These are phyloP conservation scores for Pilatotrama ljubarskyi DNA, from an alignment of 768 basidiomycete species.

Conservation along the genomic window DNA sequence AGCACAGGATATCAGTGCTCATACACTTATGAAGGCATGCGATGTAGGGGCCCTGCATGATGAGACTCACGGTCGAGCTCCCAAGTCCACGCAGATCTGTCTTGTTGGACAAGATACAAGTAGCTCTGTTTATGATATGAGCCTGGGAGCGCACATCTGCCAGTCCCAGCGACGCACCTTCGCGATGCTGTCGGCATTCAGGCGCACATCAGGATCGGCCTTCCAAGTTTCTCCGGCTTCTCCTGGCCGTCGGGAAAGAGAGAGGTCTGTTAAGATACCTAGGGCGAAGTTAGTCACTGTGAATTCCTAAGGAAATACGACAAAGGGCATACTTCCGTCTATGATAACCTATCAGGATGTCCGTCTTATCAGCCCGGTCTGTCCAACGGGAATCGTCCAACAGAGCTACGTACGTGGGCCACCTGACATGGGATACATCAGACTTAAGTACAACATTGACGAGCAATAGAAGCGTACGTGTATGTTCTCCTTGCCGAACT, in stretches of 20 bases:
- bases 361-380: too few species aligned
- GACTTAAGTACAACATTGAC: not conserved
- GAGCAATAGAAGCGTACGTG: constrained; percentile 31
- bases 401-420: constrained; percentile 53
- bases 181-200: constrained; percentile 71
- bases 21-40: too few species aligned
- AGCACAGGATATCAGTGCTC: not conserved
- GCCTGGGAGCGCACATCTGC: too few species aligned
- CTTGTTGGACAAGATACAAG: constrained; percentile 62
- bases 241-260: constrained; percentile 24
- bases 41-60: not conserved
- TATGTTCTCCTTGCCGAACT: constrained; percentile 45
- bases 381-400: not conserved
- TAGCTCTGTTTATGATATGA: constrained; percentile 47
- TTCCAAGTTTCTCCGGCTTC: constrained; percentile 37
- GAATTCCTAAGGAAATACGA: too few species aligned
- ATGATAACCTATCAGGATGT: constrained; percentile 52
- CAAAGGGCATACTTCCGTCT: constrained; percentile 60
- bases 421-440: constrained; percentile 40
- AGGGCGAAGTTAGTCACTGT: not conserved
- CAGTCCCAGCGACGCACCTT: constrained; percentile 38
- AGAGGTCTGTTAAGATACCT: constrained; percentile 41
- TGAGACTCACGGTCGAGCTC: constrained; percentile 66
- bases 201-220: constrained; percentile 43
- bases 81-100: constrained; percentile 74